phyloP scores from a whole-genome alignment of 2,329 filamentous ascomycete genomes.

The Trichoderma atroviride region DNA sequence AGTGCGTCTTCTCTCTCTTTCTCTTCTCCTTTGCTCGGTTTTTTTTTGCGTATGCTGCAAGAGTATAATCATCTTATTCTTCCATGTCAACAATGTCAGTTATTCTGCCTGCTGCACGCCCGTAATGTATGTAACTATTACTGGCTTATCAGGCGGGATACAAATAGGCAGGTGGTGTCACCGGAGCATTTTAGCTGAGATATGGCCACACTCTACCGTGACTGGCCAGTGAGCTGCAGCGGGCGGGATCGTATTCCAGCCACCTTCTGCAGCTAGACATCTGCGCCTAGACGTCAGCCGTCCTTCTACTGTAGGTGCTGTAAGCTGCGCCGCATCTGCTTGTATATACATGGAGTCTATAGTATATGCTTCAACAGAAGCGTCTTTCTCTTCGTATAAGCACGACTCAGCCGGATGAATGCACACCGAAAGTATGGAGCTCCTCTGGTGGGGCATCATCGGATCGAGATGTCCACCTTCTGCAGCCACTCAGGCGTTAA shows the following conservation, averaged over 20 bases:
- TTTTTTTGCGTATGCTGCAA: neutral
- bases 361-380: neutral
- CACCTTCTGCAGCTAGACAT: slow-evolving; percentile 11
- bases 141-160: neutral
- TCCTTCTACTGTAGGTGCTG: neutral
- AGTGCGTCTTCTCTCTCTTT: neutral
- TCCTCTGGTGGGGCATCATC: neutral
- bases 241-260: slow-evolving; percentile 13
- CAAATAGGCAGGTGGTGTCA: neutral
- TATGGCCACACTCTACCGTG: neutral
- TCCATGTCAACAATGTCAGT: neutral
- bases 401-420: neutral
- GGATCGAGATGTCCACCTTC: slow-evolving; percentile 2
- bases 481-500: neutral
- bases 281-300: neutral
- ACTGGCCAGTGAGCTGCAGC: slow-evolving; percentile 5
- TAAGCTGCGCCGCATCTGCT: neutral
- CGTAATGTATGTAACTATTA: neutral
- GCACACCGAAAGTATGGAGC: neutral
- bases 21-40: neutral
- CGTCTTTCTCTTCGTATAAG: neutral
- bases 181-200: neutral
- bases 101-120: neutral
- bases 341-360: neutral
- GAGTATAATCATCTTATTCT: neutral